phyloP scores from a whole-genome alignment of 1,139 yeast genomes.

The Scheffersomyces segobiensis region DNA sequence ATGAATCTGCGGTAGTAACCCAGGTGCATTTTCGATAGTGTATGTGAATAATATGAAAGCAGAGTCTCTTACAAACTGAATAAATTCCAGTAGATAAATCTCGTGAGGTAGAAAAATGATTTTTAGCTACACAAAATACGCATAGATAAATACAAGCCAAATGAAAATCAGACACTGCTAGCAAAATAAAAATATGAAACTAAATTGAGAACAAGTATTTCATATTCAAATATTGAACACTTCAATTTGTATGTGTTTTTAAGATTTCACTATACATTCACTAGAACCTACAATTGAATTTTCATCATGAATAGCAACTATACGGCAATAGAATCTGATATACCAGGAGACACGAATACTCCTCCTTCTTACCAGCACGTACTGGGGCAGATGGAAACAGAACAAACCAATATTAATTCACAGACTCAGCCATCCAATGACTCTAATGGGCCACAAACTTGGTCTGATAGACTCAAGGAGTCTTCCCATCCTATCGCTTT shows the following conservation, averaged over 20 bases:
- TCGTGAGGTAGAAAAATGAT: not conserved
- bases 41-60: conserved; percentile 3
- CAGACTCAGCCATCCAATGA: not conserved
- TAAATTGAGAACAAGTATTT: not conserved
- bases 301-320: conserved; percentile 1
- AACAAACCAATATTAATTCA: not conserved
- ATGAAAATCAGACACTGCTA: conserved; percentile 3
- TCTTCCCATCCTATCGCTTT: conserved; percentile 86
- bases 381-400: not conserved
- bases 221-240: not conserved
- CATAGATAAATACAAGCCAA: not conserved
- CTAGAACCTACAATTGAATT: not conserved
- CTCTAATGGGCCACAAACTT: conserved; percentile 2
- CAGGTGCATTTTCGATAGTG: conserved; percentile 10
- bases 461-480: conserved; percentile 21
- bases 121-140: conserved; percentile 15
- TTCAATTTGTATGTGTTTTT: not conserved
- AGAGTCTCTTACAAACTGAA: not conserved
- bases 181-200: not conserved
- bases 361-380: not conserved
- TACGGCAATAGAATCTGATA: conserved; percentile 12
- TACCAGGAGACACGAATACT: not conserved
- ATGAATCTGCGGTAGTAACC: conserved; percentile 30
- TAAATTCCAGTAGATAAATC: not conserved
- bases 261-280: no score